phyloP scores from a whole-genome alignment of 257 asterid species.

The Ilex asprella region DNA sequence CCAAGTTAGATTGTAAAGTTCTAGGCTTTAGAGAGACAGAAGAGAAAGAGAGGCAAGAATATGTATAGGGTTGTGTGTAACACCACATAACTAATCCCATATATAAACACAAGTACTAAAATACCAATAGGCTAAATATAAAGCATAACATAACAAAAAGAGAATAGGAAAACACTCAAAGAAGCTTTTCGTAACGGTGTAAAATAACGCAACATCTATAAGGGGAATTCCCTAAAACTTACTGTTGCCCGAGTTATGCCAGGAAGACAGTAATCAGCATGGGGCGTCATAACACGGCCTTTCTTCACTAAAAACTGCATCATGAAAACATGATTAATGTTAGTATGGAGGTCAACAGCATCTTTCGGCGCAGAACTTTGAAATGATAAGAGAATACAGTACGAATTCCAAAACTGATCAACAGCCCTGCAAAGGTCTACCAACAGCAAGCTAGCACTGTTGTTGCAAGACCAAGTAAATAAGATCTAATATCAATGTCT shows the following conservation, averaged over 20 bases:
- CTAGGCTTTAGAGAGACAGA: neutral
- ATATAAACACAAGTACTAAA: no score
- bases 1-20: neutral
- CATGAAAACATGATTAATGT: constrained; percentile 4
- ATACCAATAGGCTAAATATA: neutral
- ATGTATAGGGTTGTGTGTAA: neutral
- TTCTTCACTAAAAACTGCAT: constrained; percentile 81
- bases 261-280: constrained; percentile 90
- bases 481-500: neutral
- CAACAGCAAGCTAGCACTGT: neutral
- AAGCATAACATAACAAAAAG: neutral
- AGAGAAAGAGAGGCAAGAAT: neutral
- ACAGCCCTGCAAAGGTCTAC: neutral
- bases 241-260: constrained; percentile 84
- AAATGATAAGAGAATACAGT: neutral
- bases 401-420: constrained; percentile 4
- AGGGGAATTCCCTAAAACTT: constrained; percentile 27
- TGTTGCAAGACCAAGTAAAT: neutral
- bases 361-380: neutral
- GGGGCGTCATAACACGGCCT: constrained; percentile 68
- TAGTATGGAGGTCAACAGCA: neutral
- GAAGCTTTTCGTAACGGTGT: neutral
- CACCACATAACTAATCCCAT: neutral
- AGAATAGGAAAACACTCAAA: neutral
- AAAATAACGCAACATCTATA: neutral